Percentiles rank a stretch among this genome's conserved stretches.
phyloP scores from a whole-genome alignment of 345 rosid species.

The Brassica napus region DNA sequence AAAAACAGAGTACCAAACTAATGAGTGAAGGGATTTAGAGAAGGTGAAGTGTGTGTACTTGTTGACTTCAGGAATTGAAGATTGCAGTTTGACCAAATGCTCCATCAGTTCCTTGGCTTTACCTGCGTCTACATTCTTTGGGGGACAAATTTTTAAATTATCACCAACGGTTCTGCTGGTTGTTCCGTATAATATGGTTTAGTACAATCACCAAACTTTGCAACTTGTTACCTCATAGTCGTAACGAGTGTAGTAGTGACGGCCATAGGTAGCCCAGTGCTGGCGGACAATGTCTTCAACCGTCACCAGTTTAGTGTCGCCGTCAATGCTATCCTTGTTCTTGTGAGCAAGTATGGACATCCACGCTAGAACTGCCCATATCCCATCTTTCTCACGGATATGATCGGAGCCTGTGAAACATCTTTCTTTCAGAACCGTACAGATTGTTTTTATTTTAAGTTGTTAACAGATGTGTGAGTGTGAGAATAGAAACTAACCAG shows the following conservation, averaged over 20 bases:
- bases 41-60: slow-evolving; percentile 47
- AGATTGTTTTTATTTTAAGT: not conserved
- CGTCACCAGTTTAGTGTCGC: slow-evolving; percentile 63
- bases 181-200: not conserved
- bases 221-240: not conserved
- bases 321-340: slow-evolving; percentile 65
- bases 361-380: slow-evolving; percentile 89
- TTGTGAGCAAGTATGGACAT: slow-evolving; percentile 73
- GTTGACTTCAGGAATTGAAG: slow-evolving; percentile 76
- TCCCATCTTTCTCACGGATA: slow-evolving; percentile 90
- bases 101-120: slow-evolving; percentile 94
- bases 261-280: slow-evolving; percentile 93
- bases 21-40: not conserved
- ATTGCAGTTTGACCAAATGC: slow-evolving; percentile 74
- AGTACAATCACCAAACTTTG: not conserved
- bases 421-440: not conserved
- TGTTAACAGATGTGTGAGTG: slow-evolving; percentile 1
- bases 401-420: slow-evolving; percentile 74
- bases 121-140: slow-evolving; percentile 83
- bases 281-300: slow-evolving; percentile 91
- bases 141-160: not conserved
- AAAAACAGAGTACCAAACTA: not conserved
- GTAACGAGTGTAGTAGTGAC: slow-evolving; percentile 75
- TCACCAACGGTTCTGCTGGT: not conserved
- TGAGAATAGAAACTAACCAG: slow-evolving; percentile 27